phyloP scores from a whole-genome alignment of 768 basidiomycete species.

The Lentinula guzmanii region DNA sequence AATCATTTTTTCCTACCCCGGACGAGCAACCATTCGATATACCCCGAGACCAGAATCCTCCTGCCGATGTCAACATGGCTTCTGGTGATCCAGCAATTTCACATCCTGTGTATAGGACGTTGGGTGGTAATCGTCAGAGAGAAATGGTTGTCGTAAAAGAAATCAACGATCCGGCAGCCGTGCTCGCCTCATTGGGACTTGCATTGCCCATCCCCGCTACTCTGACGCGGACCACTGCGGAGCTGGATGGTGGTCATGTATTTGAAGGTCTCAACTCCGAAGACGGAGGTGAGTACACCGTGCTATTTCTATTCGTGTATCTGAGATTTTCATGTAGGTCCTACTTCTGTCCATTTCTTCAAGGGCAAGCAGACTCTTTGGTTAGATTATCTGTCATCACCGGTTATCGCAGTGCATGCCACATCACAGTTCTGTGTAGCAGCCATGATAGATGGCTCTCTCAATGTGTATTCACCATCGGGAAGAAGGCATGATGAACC shows the following conservation, averaged over 20 bases:
- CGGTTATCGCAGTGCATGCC: constrained; percentile 61
- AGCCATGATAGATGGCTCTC: constrained; percentile 68
- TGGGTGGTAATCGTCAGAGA: constrained; percentile 62
- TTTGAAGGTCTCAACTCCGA: constrained; percentile 80
- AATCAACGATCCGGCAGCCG: constrained; percentile 26
- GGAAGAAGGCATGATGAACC: constrained; percentile 64
- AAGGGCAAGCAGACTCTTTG: constrained; percentile 72
- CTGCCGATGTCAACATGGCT: constrained; percentile 40
- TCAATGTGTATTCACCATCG: constrained; percentile 80
- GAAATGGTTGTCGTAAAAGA: constrained; percentile 49
- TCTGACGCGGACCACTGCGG: constrained; percentile 51
- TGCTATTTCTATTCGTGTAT: neutral
- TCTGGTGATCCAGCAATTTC: constrained; percentile 39
- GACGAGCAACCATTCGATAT: constrained; percentile 44
- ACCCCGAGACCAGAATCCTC: constrained; percentile 29
- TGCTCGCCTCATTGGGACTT: constrained; percentile 13
- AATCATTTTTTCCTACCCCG: constrained; percentile 39
- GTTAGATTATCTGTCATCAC: constrained; percentile 82
- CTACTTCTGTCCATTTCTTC: constrained; percentile 61
- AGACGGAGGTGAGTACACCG: constrained; percentile 40
- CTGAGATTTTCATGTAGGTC: constrained; percentile 29
- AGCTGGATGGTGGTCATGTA: constrained; percentile 59
- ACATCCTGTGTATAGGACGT: constrained; percentile 39
- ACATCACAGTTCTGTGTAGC: constrained; percentile 68
- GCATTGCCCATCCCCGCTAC: constrained; percentile 54